These are phyloP conservation scores for Paramarasmius palmivorus DNA, from an alignment of 1,284 basidiomycete species.

Conservation along the genomic window DNA sequence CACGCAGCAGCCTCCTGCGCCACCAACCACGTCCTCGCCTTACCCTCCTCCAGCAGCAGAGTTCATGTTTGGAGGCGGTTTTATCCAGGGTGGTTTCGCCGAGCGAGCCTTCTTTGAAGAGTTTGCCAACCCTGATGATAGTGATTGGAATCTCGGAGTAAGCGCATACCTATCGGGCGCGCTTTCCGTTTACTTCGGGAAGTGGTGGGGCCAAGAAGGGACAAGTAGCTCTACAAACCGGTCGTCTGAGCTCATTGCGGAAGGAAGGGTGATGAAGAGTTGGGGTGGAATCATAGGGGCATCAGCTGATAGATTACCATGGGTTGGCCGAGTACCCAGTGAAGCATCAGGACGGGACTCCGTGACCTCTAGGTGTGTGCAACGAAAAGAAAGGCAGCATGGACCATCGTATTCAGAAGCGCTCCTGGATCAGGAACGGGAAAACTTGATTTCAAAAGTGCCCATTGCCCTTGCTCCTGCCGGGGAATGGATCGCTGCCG, in stretches of 20 bases:
- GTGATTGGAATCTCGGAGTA: conserved; percentile 39
- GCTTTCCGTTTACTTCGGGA: conserved; percentile 47
- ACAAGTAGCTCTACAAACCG: conserved; percentile 10
- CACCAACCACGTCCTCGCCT: not conserved
- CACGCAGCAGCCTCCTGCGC: conserved; percentile 47
- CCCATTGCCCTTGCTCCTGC: conserved; percentile 21
- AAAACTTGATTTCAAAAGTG: not conserved
- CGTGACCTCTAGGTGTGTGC: not conserved
- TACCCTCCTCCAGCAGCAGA: not conserved
- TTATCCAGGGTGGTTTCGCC: not conserved
- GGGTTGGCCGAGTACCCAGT: conserved; percentile 55
- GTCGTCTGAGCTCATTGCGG: conserved; percentile 24
- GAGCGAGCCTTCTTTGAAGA: not conserved
- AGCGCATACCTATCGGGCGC: conserved; percentile 47
- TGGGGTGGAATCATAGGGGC: conserved; percentile 65
- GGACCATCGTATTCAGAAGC: not conserved
- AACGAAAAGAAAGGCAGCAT: not conserved
- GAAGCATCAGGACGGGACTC: conserved; percentile 31
- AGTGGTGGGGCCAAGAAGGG: conserved; percentile 34
- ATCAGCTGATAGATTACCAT: conserved; percentile 52
- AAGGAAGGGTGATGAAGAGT: conserved; percentile 44
- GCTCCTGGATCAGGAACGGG: not conserved
- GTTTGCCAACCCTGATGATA: conserved; percentile 39
- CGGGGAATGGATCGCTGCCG: conserved; percentile 59
- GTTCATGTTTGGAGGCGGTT: not conserved